These are phyloP conservation scores for Podospora bellae-mahoneyi DNA, from an alignment of 495 filamentous ascomycete genomes.

Conservation along the genomic window DNA sequence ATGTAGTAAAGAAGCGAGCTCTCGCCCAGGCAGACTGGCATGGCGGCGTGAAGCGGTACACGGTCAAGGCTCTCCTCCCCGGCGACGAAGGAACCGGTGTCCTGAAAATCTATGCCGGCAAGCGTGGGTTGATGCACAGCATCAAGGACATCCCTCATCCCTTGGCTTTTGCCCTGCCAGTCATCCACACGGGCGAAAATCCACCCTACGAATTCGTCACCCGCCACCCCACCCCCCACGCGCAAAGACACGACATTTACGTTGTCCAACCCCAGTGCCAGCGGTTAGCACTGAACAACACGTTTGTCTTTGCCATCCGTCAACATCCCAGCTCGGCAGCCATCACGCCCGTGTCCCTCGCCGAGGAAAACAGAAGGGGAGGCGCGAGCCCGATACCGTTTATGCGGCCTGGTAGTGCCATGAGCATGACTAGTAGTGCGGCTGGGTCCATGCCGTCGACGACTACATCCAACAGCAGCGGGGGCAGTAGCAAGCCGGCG, in stretches of 20 bases:
- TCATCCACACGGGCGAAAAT: slow-evolving; percentile 86
- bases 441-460: slow-evolving; percentile 54
- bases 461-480: slow-evolving; percentile 30
- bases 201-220: slow-evolving; percentile 89
- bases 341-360: slow-evolving; percentile 30
- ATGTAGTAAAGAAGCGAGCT: slow-evolving; percentile 77
- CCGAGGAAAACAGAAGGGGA: slow-evolving; percentile 47
- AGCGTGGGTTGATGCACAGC: slow-evolving; percentile 90
- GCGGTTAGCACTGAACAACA: slow-evolving; percentile 85
- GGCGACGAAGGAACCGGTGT: slow-evolving; percentile 84
- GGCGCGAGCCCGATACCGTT: slow-evolving; percentile 65
- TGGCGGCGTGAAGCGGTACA: slow-evolving; percentile 80
- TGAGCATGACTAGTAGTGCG: slow-evolving; percentile 70
- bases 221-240: slow-evolving; percentile 94
- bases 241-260: slow-evolving; percentile 93
- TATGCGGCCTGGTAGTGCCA: slow-evolving; percentile 69
- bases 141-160: slow-evolving; percentile 92
- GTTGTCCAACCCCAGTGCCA: slow-evolving; percentile 91
- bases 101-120: slow-evolving; percentile 90
- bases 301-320: slow-evolving; percentile 92
- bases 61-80: slow-evolving; percentile 85
- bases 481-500: slow-evolving; percentile 70
- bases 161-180: slow-evolving; percentile 83
- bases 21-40: slow-evolving; percentile 92
- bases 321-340: slow-evolving; percentile 75